Evolutionary conservation across 306 rosid species (phyloP), one percentile per base, ranked within the genome.

Genomic region (Cicer arietinum): DNA sequence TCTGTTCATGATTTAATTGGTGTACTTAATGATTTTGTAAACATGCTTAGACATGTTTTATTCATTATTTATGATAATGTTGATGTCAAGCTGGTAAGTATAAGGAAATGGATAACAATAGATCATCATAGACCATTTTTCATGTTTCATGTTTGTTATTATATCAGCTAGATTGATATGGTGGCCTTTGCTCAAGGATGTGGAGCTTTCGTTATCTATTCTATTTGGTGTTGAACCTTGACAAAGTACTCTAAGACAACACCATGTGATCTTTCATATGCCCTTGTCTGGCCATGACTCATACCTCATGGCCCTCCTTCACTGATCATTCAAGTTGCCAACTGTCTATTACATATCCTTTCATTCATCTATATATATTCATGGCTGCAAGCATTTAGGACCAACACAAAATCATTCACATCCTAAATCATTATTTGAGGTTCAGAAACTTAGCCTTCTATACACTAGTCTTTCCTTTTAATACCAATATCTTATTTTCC

Each of bases 261-360:
- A 58, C 69, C 86, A 67, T 56, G 88, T 81, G 87, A 80, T n/a
- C 67, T 62, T 44, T 40, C 12, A 4, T 14, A 45, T 50, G 69
- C 20, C 68, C 51, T 54, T 50, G 82, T 77, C 76, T n/a, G 7
- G 7, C 66, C 67, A 47, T 45, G 43, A 20, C 1, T 73, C 35
- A 17, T 3, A 73, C 17, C 39, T 18, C 54, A 8, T 56, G 61
- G 65, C 7, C 59, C 45, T 50, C 22, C 13, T 40, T 10, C 63
- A 51, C 18, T 51, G 12, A 51, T 67, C 25, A 47, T 39, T 47
- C 65, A 39, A 8, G 47, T 70, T 41, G 37, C 69, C 56, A 35
- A 51, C 8, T 1, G 42, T 51, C 81, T 71, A 5, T 9, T 14
- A 3, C 25, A 5, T 48, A 62, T 44, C 51, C 64, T 66, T 37